These are phyloP conservation scores for Hericium rajendrae DNA, from an alignment of 768 basidiomycete species.

Conservation along the genomic window DNA sequence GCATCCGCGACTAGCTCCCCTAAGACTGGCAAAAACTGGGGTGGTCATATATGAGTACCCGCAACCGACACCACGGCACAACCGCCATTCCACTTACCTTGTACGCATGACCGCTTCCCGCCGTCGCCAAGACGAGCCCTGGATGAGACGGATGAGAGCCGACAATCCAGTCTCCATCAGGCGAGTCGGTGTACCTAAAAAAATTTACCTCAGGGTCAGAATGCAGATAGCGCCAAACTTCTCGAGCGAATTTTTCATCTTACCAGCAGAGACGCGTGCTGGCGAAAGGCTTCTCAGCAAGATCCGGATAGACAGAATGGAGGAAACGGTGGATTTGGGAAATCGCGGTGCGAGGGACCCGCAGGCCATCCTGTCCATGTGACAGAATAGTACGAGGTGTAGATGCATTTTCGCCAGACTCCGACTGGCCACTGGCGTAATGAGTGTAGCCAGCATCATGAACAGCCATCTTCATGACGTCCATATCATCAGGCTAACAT, in stretches of 20 bases:
- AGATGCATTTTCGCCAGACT: conserved; percentile 36
- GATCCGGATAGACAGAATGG: conserved; percentile 58
- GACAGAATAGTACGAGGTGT: conserved; percentile 67
- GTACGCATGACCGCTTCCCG: conserved; percentile 81
- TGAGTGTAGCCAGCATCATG: conserved; percentile 69
- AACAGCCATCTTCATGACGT: conserved; percentile 69
- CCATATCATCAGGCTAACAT: conserved; percentile 52
- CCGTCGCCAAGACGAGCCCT: conserved; percentile 72
- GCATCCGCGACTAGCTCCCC: conserved; percentile 69
- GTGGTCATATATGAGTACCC: neutral
- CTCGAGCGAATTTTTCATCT: conserved; percentile 12
- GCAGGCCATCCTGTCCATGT: conserved; percentile 43
- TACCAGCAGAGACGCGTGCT: conserved; percentile 85
- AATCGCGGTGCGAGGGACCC: conserved; percentile 54
- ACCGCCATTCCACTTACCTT: conserved; percentile 38
- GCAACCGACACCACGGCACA: too few relatives aligned
- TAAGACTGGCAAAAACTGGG: conserved; percentile 81
- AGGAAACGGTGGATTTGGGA: conserved; percentile 42
- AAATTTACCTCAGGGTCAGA: neutral
- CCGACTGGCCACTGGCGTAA: conserved; percentile 8
- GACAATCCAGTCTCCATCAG: conserved; percentile 85
- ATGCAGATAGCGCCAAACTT: neutral
- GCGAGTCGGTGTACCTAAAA: conserved; percentile 80
- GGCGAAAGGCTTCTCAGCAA: conserved; percentile 62
- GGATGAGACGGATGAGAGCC: conserved; percentile 54